These are phyloP conservation scores for Pseudogymnoascus sp. DNA, from an alignment of 2,329 filamentous ascomycete genomes.

Conservation along the genomic window DNA sequence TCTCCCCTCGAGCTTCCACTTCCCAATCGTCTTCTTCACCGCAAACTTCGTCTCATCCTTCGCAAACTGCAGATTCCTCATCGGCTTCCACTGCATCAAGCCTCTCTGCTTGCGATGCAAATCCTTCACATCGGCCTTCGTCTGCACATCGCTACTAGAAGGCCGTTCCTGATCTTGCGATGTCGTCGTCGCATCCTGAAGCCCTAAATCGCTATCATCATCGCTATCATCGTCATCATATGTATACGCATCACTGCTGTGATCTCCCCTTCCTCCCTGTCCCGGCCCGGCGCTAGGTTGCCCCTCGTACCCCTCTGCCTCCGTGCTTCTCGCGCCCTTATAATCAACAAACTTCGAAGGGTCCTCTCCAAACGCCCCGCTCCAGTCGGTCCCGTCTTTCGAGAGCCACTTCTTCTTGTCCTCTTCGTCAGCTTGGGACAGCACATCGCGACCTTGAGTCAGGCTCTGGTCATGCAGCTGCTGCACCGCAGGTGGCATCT, in stretches of 20 bases:
- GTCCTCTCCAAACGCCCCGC: slow-evolving; percentile 73
- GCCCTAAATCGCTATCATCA: slow-evolving; percentile 42
- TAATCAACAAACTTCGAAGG: slow-evolving; percentile 38
- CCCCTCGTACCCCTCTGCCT: not conserved
- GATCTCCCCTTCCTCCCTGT: not conserved
- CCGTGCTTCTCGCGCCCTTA: slow-evolving; percentile 22
- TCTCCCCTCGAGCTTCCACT: slow-evolving; percentile 69
- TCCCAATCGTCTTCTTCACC: slow-evolving; percentile 65
- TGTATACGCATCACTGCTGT: not conserved
- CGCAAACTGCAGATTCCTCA: slow-evolving; percentile 76
- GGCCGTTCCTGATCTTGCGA: slow-evolving; percentile 1
- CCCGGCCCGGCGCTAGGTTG: not conserved
- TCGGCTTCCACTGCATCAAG: slow-evolving; percentile 91
- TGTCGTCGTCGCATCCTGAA: slow-evolving; percentile 43
- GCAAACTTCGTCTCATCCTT: slow-evolving; percentile 82
- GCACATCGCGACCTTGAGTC: slow-evolving; percentile 69
- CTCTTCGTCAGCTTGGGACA: slow-evolving; percentile 63
- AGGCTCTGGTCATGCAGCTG: slow-evolving; percentile 76
- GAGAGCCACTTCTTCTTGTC: slow-evolving; percentile 72
- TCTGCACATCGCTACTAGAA: slow-evolving; percentile 5
- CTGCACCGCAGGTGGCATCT: slow-evolving; percentile 65
- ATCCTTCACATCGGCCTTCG: slow-evolving; percentile 38
- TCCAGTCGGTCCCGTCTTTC: slow-evolving; percentile 79
- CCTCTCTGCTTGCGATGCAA: slow-evolving; percentile 82
- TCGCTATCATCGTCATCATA: slow-evolving; percentile 23